Percentiles rank a stretch among this genome's conserved stretches.
phyloP scores from a whole-genome alignment of 495 filamentous ascomycete species.

The Hyaloscypha finlandica region DNA sequence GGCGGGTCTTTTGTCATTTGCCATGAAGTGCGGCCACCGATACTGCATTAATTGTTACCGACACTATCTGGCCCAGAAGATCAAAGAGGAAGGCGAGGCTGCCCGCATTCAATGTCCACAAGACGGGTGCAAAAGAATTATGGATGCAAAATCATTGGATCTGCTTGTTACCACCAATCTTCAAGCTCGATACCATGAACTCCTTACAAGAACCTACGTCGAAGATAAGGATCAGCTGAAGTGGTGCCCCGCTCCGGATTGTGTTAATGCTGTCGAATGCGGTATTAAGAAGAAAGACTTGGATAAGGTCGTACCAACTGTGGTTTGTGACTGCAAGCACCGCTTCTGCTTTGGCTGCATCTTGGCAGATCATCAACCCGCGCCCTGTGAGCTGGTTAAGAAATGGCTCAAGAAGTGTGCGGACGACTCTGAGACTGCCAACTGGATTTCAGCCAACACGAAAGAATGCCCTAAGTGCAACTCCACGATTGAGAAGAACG shows the following conservation, averaged over 20 bases:
- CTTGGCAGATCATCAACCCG: slow-evolving; percentile 88
- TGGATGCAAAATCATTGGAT: slow-evolving; percentile 86
- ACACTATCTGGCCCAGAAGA: slow-evolving; percentile 89
- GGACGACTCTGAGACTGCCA: slow-evolving; percentile 96
- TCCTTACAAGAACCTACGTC: slow-evolving; percentile 92
- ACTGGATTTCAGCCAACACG: slow-evolving; percentile 99
- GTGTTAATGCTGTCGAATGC: slow-evolving; percentile 89
- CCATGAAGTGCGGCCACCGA: slow-evolving; percentile 94
- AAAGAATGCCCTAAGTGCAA: slow-evolving; percentile 96
- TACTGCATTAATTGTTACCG: slow-evolving; percentile 93
- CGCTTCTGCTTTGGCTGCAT: slow-evolving; percentile 96
- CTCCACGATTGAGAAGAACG: slow-evolving; percentile 99
- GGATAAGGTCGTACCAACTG: slow-evolving; percentile 81
- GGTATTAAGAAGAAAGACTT: slow-evolving; percentile 82
- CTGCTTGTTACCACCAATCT: slow-evolving; percentile 76
- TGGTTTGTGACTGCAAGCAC: slow-evolving; percentile 79
- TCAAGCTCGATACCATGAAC: slow-evolving; percentile 74
- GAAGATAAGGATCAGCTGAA: slow-evolving; percentile 93
- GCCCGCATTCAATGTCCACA: slow-evolving; percentile 92
- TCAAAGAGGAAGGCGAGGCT: slow-evolving; percentile 91
- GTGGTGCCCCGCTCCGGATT: slow-evolving; percentile 97
- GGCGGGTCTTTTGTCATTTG: slow-evolving; percentile 78
- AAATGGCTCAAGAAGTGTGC: slow-evolving; percentile 98
- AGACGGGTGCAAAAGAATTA: slow-evolving; percentile 83
- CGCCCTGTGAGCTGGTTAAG: slow-evolving; percentile 89